These are phyloP conservation scores for Cytospora piceicola DNA, from an alignment of 2,329 filamentous ascomycete species.

Conservation along the genomic window DNA sequence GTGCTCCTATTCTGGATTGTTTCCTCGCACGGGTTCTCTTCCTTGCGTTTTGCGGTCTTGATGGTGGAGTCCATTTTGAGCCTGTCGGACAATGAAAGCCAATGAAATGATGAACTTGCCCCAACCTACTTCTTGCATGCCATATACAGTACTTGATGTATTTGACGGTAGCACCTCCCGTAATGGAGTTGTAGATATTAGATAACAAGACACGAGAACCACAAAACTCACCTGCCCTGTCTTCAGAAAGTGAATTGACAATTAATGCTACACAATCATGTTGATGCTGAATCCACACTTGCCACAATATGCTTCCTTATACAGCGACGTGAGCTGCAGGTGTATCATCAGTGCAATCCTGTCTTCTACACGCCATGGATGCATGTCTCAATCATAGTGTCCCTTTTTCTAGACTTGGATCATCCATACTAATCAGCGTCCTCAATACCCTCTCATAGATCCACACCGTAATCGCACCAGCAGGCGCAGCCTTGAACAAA, in stretches of 20 bases:
- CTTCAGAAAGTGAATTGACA: too few species aligned
- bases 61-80: background rate
- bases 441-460: conserved; percentile 81
- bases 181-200: background rate
- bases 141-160: background rate
- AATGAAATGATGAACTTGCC: background rate
- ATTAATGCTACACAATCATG: too few species aligned
- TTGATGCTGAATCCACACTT: background rate
- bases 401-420: conserved; percentile 30
- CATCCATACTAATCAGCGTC: conserved; percentile 52
- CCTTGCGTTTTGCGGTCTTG: background rate
- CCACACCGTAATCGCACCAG: conserved; percentile 92
- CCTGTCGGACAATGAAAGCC: background rate
- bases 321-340: background rate
- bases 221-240: background rate
- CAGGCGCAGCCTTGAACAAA: conserved; percentile 90
- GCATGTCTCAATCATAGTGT: background rate
- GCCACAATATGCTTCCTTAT: background rate
- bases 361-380: conserved; percentile 6
- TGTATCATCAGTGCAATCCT: background rate
- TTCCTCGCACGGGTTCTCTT: background rate
- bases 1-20: too few species aligned
- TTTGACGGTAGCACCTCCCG: background rate
- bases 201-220: background rate
- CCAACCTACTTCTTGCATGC: background rate